Conservation (phyloP, 23 red algal species). For the Gracilaria caudata region DNA sequence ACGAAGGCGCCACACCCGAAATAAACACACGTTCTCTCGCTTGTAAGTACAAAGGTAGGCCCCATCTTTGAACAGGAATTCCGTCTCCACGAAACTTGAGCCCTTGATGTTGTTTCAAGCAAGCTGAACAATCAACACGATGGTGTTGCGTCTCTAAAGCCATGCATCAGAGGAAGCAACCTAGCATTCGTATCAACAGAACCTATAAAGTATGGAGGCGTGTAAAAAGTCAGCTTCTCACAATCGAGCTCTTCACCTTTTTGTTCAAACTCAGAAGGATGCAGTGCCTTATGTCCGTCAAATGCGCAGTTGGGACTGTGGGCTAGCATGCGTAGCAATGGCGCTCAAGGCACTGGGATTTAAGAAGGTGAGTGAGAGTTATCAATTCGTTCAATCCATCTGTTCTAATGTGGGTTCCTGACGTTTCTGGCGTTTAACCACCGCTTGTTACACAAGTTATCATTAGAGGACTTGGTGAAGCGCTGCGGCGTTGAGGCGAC, state of each 20-base stretch:
- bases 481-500: constrained; percentile 40
- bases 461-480: constrained; percentile 35
- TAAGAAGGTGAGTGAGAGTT: constrained; percentile 4
- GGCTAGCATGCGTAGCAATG: constrained; percentile 87
- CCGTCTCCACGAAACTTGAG: too few relatives aligned
- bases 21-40: too few relatives aligned
- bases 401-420: background rate
- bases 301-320: constrained; percentile 88
- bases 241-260: background rate
- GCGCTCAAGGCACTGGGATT: constrained; percentile 50
- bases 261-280: constrained; percentile 31
- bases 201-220: background rate
- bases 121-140: too few relatives aligned
- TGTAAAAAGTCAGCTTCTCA: background rate
- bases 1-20: too few relatives aligned
- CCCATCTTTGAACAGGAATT: too few relatives aligned
- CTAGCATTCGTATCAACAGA: background rate
- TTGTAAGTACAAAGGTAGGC: too few relatives aligned
- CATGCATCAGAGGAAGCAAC: too few relatives aligned
- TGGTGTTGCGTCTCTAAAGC: too few relatives aligned
- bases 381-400: background rate
- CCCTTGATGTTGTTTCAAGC: too few relatives aligned
- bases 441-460: background rate
- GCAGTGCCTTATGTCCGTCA: constrained; percentile 70
- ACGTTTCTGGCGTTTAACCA: background rate